Conservation (phyloP, 1,284 basidiomycete genomes). For the Cutaneotrichosporon arboriforme region DNA sequence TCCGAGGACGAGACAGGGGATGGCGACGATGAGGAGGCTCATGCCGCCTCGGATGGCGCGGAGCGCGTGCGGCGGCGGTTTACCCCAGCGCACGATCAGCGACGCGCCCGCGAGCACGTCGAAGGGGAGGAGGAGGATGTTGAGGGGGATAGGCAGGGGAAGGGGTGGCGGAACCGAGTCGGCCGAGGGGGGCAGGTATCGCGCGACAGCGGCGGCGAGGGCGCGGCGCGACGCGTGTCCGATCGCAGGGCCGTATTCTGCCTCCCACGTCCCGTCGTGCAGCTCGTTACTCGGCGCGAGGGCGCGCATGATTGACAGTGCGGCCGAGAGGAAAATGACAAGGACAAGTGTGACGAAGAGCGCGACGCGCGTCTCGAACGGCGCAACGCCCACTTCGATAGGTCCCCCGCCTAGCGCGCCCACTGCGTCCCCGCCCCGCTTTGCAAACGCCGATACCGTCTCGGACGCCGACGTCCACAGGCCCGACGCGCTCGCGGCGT, state of each 20-base stretch:
- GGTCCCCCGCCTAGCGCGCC: neutral
- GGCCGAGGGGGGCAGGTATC: constrained; percentile 13
- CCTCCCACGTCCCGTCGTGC: constrained; percentile 22
- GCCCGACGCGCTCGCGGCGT: neutral
- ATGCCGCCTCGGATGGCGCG: constrained; percentile 16
- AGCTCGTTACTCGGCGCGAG: constrained; percentile 17
- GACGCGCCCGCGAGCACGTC: constrained; percentile 12
- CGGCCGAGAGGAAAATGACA: constrained; percentile 14
- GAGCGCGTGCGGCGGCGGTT: constrained; percentile 10
- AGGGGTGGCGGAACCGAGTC: constrained; percentile 10
- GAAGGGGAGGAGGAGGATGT: constrained; percentile 21
- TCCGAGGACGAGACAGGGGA: constrained; percentile 9
- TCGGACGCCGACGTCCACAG: neutral
- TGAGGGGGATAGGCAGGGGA: constrained; percentile 21
- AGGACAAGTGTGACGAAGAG: constrained; percentile 16
- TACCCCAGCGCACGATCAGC: constrained; percentile 1
- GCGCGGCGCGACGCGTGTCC: constrained; percentile 12
- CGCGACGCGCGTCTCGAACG: constrained; percentile 19
- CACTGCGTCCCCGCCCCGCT: neutral
- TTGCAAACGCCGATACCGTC: neutral
- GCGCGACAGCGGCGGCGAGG: constrained; percentile 17
- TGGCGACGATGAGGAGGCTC: constrained; percentile 15
- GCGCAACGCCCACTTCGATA: constrained; percentile 17
- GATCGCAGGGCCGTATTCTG: constrained; percentile 17
- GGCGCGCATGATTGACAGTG: constrained; percentile 19